Conservation (phyloP, 1,284 basidiomycete species). For the Ustilago cynodontis region DNA sequence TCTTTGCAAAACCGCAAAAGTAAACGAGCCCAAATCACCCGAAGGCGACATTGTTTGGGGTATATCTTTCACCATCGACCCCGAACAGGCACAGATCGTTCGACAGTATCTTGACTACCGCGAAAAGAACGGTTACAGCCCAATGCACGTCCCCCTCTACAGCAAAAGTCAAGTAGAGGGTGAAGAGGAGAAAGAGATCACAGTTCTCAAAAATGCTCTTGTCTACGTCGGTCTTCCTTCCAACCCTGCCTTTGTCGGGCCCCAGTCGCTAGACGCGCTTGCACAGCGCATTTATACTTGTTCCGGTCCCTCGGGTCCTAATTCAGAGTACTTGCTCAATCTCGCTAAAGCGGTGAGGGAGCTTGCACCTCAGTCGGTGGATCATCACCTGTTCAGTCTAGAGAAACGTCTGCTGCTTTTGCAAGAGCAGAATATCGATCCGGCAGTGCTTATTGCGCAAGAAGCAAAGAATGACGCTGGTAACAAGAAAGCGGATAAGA, state of each 20-base stretch:
- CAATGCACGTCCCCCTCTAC: slow-evolving; percentile 65
- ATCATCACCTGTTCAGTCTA: slow-evolving; percentile 81
- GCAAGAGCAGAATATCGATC: slow-evolving; percentile 33
- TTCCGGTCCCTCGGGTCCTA: slow-evolving; percentile 83
- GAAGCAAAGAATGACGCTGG: slow-evolving; percentile 21
- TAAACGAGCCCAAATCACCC: slow-evolving; percentile 72
- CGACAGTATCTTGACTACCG: slow-evolving; percentile 84
- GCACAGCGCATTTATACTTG: slow-evolving; percentile 80
- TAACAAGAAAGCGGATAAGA: slow-evolving; percentile 1
- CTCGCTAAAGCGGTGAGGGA: slow-evolving; percentile 78
- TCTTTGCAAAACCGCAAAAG: slow-evolving; percentile 71
- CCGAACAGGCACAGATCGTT: slow-evolving; percentile 79
- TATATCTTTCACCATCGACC: slow-evolving; percentile 85
- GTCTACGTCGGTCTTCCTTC: slow-evolving; percentile 83
- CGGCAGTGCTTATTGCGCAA: slow-evolving; percentile 26
- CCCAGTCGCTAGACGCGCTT: slow-evolving; percentile 78
- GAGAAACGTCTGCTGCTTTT: slow-evolving; percentile 73
- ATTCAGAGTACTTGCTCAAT: slow-evolving; percentile 84
- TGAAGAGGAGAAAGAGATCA: slow-evolving; percentile 72
- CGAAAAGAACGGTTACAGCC: slow-evolving; percentile 77
- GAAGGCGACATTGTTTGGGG: slow-evolving; percentile 80
- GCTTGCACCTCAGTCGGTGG: slow-evolving; percentile 80
- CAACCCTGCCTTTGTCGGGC: slow-evolving; percentile 86
- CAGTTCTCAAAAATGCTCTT: slow-evolving; percentile 73
- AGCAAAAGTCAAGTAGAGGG: slow-evolving; percentile 71